Evolutionary conservation across 1,284 basidiomycete species (phyloP).

Genomic region (Mycena citricolor): DNA sequence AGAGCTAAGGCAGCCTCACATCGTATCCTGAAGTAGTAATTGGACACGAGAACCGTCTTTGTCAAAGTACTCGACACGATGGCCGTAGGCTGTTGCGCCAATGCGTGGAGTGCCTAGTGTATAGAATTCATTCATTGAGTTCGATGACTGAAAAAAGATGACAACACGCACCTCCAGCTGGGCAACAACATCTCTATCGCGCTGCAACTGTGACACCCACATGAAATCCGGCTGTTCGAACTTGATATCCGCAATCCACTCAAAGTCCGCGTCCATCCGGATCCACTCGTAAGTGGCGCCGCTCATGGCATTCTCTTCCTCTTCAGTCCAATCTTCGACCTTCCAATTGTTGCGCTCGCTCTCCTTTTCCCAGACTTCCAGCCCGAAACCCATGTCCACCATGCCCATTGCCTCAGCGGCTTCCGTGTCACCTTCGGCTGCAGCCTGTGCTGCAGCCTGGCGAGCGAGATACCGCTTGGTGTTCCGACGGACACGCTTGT

Average conservation of each 20-base stretch:
- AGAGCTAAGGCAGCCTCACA: conserved; percentile 92
- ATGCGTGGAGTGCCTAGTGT: conserved; percentile 88
- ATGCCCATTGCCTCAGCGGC: conserved; percentile 92
- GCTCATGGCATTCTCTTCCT: conserved; percentile 91
- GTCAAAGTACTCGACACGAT: conserved; percentile 93
- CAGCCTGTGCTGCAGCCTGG: conserved; percentile 90
- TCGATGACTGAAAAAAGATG: conserved; percentile 13
- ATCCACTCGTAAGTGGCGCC: conserved; percentile 99
- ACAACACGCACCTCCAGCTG: conserved; percentile 79
- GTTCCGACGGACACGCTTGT: conserved; percentile 93
- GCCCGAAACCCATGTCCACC: conserved; percentile 94
- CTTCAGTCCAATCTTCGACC: conserved; percentile 97
- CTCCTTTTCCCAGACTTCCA: conserved; percentile 96
- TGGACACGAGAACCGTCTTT: conserved; percentile 90
- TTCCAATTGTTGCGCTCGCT: conserved; percentile 91
- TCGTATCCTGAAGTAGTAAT: conserved; percentile 97
- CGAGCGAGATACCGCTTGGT: conserved; percentile 94
- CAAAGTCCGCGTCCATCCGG: conserved; percentile 97
- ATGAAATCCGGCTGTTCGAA: conserved; percentile 98
- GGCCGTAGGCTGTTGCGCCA: conserved; percentile 80
- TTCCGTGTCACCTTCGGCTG: conserved; percentile 87
- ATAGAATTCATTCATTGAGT: conserved; percentile 17
- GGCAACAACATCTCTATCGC: conserved; percentile 97
- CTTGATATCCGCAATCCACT: conserved; percentile 92
- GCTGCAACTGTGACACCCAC: conserved; percentile 97